Evolutionary conservation across 495 filamentous ascomycete genomes (phyloP).

Genomic region (Lasiosphaeriaceae sp.): DNA sequence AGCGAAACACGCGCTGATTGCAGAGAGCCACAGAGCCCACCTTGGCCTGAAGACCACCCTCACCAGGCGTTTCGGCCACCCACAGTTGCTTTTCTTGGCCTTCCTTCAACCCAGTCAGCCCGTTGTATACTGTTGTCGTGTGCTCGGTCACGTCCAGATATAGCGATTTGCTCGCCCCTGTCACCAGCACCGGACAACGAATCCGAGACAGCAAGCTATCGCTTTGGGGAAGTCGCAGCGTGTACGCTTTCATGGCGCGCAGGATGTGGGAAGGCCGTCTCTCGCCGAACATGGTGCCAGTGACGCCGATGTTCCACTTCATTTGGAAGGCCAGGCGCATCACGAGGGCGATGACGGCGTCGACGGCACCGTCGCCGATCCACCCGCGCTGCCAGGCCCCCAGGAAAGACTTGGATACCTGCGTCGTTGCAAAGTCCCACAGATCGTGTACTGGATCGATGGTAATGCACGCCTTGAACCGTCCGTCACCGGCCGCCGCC

Average conservation of each 20-base stretch:
- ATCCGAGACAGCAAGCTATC: constrained; percentile 8
- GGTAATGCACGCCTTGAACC: constrained; percentile 43
- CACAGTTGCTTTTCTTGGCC: constrained; percentile 22
- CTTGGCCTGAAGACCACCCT: constrained; percentile 27
- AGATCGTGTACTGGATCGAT: constrained; percentile 42
- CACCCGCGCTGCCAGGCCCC: constrained; percentile 26
- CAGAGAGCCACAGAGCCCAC: constrained; percentile 15
- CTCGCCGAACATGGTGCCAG: constrained; percentile 18
- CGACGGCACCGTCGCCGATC: constrained; percentile 25
- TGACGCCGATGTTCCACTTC: constrained; percentile 33
- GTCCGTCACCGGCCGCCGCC: constrained; percentile 35
- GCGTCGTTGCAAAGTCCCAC: constrained; percentile 25
- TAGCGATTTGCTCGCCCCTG: constrained; percentile 17
- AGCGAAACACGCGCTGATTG: not conserved
- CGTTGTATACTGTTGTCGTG: constrained; percentile 1
- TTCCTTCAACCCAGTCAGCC: constrained; percentile 5
- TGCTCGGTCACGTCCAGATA: constrained; percentile 7
- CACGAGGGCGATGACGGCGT: constrained; percentile 5
- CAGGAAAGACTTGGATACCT: constrained; percentile 31
- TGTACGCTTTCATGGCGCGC: constrained; percentile 20
- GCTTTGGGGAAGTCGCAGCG: constrained; percentile 4
- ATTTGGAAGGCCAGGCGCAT: constrained; percentile 24
- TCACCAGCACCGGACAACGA: constrained; percentile 25
- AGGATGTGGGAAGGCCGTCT: constrained; percentile 18
- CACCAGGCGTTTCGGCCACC: constrained; percentile 11